Evolutionary conservation across 2,329 filamentous ascomycete genomes (phyloP), one percentile per base, ranked within the genome.

Genomic region (Drechslera avenae): DNA sequence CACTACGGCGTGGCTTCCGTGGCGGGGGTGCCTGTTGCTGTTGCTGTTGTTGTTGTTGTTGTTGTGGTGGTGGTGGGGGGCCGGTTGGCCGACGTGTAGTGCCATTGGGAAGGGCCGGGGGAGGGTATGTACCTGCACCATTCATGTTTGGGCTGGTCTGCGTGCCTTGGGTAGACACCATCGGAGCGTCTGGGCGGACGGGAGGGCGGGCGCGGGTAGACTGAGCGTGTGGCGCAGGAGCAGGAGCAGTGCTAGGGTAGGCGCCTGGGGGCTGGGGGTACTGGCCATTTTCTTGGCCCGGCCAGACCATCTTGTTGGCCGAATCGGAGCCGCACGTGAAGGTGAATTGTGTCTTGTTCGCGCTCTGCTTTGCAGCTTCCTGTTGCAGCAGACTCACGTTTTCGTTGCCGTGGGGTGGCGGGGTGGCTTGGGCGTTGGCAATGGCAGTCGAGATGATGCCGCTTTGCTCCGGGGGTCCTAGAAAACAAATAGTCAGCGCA

Each of bases 301-400:
- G 89, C 86, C 89, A 90, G 43, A 86, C 85, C 71, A 91, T 83
- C 48, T 88, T 86, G 52, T 88, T 90, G 1, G 90, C 87, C 31
- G 91, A 90, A 69, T 94, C 91, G 1, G 92, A 93, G 66, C 95
- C 90, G 74, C 91, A 97, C 10, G 91, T 96, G 69, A 99, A 99
- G 8, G 94, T 99, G 72, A 99, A 99, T 64, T 97, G 91, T 0
- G 89, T 88, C 49, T 91, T 90, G 5, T 87, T 84, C 4, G 89
- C 85, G 30, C 82, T 85, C 3, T 83, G 87, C 50, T 79, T 79
- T 5, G 79, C 74, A 14, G 82, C 77, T 71, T 88, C 85, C 68
- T 90, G 88, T 50, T 90, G 86, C 40, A 95, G 76, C 52, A 92
- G 80, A 72, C 88, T 93, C 57, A 87, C 80, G 73, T 91, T 94